Conservation (phyloP, 352 stramenopile genomes). For the Globisporangium cylindrosporum region DNA sequence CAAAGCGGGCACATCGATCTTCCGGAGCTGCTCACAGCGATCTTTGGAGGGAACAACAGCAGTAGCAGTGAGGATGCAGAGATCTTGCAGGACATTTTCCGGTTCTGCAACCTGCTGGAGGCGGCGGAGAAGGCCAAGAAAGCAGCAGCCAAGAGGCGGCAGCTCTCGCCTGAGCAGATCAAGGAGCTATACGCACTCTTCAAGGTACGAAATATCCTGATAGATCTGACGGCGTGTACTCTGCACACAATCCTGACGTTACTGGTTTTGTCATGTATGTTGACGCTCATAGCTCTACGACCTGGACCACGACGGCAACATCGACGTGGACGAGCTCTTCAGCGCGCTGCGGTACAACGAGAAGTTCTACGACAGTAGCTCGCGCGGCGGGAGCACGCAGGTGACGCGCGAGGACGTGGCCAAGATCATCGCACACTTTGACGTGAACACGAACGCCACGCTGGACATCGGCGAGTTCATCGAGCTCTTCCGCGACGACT, state of each 20-base stretch:
- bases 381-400: conserved; percentile 23
- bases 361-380: conserved; percentile 56
- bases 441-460: conserved; percentile 67
- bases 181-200: conserved; percentile 67
- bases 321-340: conserved; percentile 67
- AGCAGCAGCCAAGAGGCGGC: conserved; percentile 34
- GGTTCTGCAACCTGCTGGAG: conserved; percentile 52
- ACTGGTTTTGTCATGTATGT: too few relatives aligned
- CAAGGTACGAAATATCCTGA: conserved; percentile 18
- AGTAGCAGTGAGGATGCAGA: conserved; percentile 25
- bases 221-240: neutral
- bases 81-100: conserved; percentile 52
- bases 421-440: conserved; percentile 75
- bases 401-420: conserved; percentile 60
- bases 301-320: conserved; percentile 58
- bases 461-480: conserved; percentile 79
- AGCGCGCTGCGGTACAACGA: conserved; percentile 68
- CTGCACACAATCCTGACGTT: too few relatives aligned
- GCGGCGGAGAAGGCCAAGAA: conserved; percentile 50
- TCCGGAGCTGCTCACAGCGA: conserved; percentile 47
- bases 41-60: conserved; percentile 44
- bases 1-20: conserved; percentile 77
- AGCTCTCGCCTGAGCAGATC: conserved; percentile 51
- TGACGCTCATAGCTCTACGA: conserved; percentile 43
- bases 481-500: conserved; percentile 73